Conservation (phyloP, 116 monocot genomes). For the Trichopus zeylanicus region DNA sequence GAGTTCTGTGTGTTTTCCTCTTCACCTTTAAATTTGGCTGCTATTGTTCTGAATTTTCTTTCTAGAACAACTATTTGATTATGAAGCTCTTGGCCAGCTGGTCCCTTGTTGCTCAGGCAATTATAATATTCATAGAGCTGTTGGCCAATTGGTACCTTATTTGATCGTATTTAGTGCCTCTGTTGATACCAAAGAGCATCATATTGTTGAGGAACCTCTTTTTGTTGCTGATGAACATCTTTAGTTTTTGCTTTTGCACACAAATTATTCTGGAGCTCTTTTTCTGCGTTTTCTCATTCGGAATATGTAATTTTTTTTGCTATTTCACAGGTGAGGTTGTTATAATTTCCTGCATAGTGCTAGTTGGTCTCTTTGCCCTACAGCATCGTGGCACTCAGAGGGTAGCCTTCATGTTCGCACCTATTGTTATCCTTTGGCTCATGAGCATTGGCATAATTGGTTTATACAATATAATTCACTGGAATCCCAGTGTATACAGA, state of each 20-base stretch:
- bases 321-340: slow-evolving; percentile 31
- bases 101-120: neutral
- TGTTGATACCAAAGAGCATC: neutral
- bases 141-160: too few relatives aligned
- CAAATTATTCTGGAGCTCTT: neutral
- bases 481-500: slow-evolving; percentile 41
- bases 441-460: slow-evolving; percentile 38
- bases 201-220: neutral
- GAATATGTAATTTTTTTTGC: neutral
- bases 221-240: neutral
- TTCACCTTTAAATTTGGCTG: too few relatives aligned
- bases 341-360: slow-evolving; percentile 40
- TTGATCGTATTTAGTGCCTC: too few relatives aligned
- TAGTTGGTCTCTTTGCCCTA: slow-evolving; percentile 61
- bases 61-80: too few relatives aligned
- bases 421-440: slow-evolving; percentile 56
- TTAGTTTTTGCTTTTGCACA: neutral
- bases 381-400: slow-evolving; percentile 55
- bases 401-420: slow-evolving; percentile 66
- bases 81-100: too few relatives aligned
- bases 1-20: too few relatives aligned
- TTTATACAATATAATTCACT: slow-evolving; percentile 42
- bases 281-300: neutral
- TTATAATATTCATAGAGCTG: too few relatives aligned
- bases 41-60: too few relatives aligned